Base-by-base conservation (phyloP, 179 eudicot species). In the Spinacia oleracea region DNA sequence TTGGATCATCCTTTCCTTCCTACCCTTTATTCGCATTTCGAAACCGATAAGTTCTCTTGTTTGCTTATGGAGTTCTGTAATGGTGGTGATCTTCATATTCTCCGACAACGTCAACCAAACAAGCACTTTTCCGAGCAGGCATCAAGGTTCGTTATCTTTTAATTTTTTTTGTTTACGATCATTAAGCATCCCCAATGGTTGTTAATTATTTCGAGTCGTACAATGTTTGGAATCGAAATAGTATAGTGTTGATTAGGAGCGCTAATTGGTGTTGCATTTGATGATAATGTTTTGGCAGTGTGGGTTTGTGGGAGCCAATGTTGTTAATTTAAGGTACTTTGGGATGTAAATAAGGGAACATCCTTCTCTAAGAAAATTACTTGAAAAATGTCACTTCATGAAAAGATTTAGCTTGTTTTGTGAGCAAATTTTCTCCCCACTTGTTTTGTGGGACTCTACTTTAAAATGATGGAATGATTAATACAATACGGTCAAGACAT, bases 1-100 rank as follows among this genome's bases (percentile, higher is more conserved):
- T 88, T 92, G 84, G 97, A 92, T 81, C 97, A 92, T 34, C 97
- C 97, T 7, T 92, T 92, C 83, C 88, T 92, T 34, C 95, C 97
- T 0, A 89, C 97, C 1, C 89, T 92, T 53, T 92, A 92, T 64
- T 91, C 93, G 0, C 95, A 92, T 84, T 89, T 92, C 38, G 97
- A 91, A 65, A 92, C 97, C 2, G 89, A 88, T 25, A 92, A 92
- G 84, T 90, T 92, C 73, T 89, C 95, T 27, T 92, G 97, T 77
- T 84, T 92, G 86, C 80, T 92, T 4, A 91, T 92, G 93, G 97
- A 91, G 91, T 92, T 92, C 29, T 92, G 95, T 79, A 91, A 88
- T 72, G 97, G 97, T 8, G 97, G 97, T 23, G 97, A 92, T 89
- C 91, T 92, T 73, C 95, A 92, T 73, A 85, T 91, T 69, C 93